phyloP scores from a whole-genome alignment of 2,329 filamentous ascomycete genomes.

The Polychaeton citri region DNA sequence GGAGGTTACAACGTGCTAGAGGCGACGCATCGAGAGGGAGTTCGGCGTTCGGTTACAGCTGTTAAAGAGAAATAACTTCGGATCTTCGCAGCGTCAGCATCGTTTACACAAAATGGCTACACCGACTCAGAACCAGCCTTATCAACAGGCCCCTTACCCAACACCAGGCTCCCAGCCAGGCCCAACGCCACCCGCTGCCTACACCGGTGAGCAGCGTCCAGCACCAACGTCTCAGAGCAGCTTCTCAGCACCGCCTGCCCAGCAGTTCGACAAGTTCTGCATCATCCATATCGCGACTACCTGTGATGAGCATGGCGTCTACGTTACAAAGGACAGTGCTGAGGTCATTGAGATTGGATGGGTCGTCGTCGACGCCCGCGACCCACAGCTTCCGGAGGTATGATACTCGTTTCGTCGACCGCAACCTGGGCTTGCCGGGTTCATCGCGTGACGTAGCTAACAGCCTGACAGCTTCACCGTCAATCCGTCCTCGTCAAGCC shows the following conservation, averaged over 20 bases:
- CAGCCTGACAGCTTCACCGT: constrained; percentile 86
- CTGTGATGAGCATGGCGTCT: constrained; percentile 97
- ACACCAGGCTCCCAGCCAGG: constrained; percentile 3
- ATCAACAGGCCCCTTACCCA: constrained; percentile 11
- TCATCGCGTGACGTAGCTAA: too few relatives aligned
- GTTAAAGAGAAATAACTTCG: neutral
- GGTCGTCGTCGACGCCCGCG: constrained; percentile 49
- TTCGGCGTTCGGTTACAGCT: constrained; percentile 8
- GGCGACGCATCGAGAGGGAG: constrained; percentile 7
- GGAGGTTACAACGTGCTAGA: neutral
- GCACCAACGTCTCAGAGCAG: constrained; percentile 1
- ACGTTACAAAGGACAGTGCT: constrained; percentile 97
- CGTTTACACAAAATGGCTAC: constrained; percentile 12
- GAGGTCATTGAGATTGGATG: constrained; percentile 98
- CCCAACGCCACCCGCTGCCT: neutral
- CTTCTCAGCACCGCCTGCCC: constrained; percentile 19
- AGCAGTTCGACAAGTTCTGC: constrained; percentile 72
- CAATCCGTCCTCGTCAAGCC: constrained; percentile 96
- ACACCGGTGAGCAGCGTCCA: constrained; percentile 4
- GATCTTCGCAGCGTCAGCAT: neutral
- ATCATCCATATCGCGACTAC: constrained; percentile 98
- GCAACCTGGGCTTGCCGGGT: too few relatives aligned
- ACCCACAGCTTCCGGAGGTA: constrained; percentile 22
- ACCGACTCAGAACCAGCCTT: constrained; percentile 16
- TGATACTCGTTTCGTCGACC: too few relatives aligned